phyloP scores from a whole-genome alignment of 495 filamentous ascomycete species.

The Aspergillus sclerotioniger region DNA sequence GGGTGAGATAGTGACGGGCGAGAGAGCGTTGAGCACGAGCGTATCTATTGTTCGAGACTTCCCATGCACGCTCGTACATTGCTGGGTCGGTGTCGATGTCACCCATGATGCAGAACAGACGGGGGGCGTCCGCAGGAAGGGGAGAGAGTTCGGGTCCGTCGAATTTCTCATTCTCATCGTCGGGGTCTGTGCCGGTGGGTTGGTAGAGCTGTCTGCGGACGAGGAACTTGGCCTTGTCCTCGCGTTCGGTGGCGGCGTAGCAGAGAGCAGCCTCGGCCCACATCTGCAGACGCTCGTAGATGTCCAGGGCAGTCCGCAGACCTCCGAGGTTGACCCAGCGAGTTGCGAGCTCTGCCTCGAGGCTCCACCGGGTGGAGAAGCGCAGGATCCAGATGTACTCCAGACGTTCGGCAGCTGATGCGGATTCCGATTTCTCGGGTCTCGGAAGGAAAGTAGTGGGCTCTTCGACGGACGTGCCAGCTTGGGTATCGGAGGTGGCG shows the following conservation, averaged over 20 bases:
- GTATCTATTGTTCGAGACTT: slow-evolving; percentile 75
- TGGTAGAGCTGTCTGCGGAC: slow-evolving; percentile 76
- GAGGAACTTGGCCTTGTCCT: slow-evolving; percentile 75
- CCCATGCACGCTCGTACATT: slow-evolving; percentile 86
- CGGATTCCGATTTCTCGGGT: slow-evolving; percentile 72
- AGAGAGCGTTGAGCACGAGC: slow-evolving; percentile 85
- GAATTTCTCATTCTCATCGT: slow-evolving; percentile 58
- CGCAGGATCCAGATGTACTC: slow-evolving; percentile 77
- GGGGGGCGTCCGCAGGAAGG: slow-evolving; percentile 76
- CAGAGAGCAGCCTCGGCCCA: slow-evolving; percentile 96
- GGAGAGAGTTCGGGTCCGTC: slow-evolving; percentile 62
- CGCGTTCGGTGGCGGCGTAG: slow-evolving; percentile 74
- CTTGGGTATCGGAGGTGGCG: slow-evolving; percentile 38
- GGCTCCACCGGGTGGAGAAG: slow-evolving; percentile 85
- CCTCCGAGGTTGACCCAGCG: slow-evolving; percentile 87
- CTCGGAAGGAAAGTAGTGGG: slow-evolving; percentile 79
- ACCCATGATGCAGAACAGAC: slow-evolving; percentile 90
- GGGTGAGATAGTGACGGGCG: slow-evolving; percentile 69
- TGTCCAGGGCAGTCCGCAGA: slow-evolving; percentile 85
- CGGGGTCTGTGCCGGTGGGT: slow-evolving; percentile 42
- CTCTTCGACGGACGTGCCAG: slow-evolving; percentile 23
- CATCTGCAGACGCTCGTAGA: slow-evolving; percentile 90
- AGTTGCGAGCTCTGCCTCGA: slow-evolving; percentile 89
- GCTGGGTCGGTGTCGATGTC: slow-evolving; percentile 73
- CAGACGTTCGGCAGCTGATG: slow-evolving; percentile 70